Percentiles rank a stretch among this genome's conserved stretches.
Evolutionary conservation across 371 early-diverging fungal species (phyloP).

Genomic region (Rhizopus delemar): DNA sequence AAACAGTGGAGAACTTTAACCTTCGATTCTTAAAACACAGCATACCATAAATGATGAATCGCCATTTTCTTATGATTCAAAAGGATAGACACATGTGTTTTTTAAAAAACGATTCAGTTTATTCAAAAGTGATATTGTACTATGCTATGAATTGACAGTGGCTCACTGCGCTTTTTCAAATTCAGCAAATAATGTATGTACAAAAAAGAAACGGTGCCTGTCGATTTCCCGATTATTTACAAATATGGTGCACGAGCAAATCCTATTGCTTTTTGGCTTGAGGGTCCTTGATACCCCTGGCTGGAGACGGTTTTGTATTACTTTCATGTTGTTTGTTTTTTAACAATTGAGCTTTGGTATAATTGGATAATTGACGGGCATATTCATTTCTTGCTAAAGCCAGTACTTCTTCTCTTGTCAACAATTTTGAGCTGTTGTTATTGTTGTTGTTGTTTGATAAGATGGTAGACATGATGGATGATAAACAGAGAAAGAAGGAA

Average conservation of each 20-base stretch:
- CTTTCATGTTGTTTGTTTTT: background rate
- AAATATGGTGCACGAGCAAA: background rate
- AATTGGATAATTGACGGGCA: slow-evolving; percentile 41
- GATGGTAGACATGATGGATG: background rate
- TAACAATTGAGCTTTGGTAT: slow-evolving; percentile 24
- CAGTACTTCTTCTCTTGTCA: slow-evolving; percentile 37
- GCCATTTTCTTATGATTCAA: too few relatives aligned
- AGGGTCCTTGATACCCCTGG: background rate
- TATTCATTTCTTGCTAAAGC: slow-evolving; percentile 48
- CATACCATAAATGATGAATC: too few relatives aligned
- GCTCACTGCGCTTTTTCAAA: too few relatives aligned
- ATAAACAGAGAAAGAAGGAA: background rate
- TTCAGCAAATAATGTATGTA: too few relatives aligned
- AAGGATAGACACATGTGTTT: too few relatives aligned
- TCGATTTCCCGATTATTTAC: background rate
- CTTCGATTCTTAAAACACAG: too few relatives aligned
- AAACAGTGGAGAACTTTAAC: too few relatives aligned
- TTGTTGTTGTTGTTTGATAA: background rate
- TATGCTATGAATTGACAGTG: too few relatives aligned
- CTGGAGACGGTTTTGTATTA: background rate
- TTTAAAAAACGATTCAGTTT: too few relatives aligned
- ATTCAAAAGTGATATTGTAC: too few relatives aligned
- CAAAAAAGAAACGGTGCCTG: too few relatives aligned
- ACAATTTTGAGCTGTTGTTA: slow-evolving; percentile 7
- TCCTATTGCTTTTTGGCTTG: background rate